Percentiles rank a stretch among this genome's conserved stretches.
phyloP scores from a whole-genome alignment of 768 basidiomycete genomes.

The Xerocomellus intermedius region DNA sequence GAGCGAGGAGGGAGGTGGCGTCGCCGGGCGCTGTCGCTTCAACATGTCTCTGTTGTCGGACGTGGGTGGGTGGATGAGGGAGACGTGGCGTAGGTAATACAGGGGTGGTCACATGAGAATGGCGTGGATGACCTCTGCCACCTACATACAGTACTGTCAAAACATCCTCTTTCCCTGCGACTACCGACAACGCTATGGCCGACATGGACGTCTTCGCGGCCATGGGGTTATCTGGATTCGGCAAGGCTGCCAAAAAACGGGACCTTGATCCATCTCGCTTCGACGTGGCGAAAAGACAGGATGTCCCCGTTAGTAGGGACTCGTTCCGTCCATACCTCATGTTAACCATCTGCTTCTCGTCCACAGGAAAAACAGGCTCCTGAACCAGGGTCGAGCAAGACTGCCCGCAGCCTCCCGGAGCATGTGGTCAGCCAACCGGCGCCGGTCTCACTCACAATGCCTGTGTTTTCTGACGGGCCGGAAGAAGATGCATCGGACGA shows the following conservation, averaged over 20 bases:
- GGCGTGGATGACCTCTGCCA: constrained; percentile 19
- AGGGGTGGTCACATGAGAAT: constrained; percentile 19
- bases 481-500: constrained; percentile 28
- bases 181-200: constrained; percentile 36
- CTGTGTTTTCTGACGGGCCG: constrained; percentile 9
- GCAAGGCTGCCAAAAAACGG: constrained; percentile 66
- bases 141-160: not conserved
- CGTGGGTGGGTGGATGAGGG: not conserved
- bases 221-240: constrained; percentile 85
- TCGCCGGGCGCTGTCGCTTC: constrained; percentile 50
- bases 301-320: constrained; percentile 28
- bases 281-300: constrained; percentile 68
- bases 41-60: constrained; percentile 39
- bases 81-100: constrained; percentile 6
- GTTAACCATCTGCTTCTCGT: constrained; percentile 13
- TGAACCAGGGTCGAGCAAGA: constrained; percentile 17
- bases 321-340: constrained; percentile 18
- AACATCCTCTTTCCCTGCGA: not conserved
- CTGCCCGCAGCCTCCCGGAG: constrained; percentile 11
- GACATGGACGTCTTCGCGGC: constrained; percentile 73
- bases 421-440: constrained; percentile 23
- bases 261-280: constrained; percentile 74
- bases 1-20: constrained; percentile 40
- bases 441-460: not conserved
- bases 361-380: constrained; percentile 15